A percentile compares a stretch with the other conserved stretches of the same genome.
These are phyloP conservation scores for Cucurbita moschata DNA, from an alignment of 306 rosid genomes.

Conservation along the genomic window DNA sequence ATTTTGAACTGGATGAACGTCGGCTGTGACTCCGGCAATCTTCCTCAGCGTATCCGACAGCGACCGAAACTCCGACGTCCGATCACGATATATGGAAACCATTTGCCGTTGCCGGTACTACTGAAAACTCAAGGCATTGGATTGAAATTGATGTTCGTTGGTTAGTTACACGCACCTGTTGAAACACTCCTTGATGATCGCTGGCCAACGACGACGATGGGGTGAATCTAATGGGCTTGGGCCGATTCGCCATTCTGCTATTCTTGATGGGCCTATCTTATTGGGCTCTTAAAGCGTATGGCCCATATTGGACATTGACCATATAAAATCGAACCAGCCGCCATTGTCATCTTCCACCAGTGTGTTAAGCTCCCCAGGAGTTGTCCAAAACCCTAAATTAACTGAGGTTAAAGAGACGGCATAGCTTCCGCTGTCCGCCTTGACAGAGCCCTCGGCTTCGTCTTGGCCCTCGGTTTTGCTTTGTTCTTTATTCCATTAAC, in stretches of 20 bases:
- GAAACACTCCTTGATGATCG: neutral
- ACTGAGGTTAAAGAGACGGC: conserved; percentile 66
- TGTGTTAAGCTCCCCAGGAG: conserved; percentile 7
- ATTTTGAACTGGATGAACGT: conserved; percentile 21
- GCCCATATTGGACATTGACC: neutral
- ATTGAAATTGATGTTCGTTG: neutral
- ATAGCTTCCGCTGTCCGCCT: conserved; percentile 48
- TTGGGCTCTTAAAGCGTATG: neutral
- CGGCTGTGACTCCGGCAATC: conserved; percentile 30
- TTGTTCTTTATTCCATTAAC: accelerated
- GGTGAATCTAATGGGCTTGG: neutral
- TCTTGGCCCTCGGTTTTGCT: conserved; percentile 73
- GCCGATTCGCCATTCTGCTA: neutral
- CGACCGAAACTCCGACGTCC: conserved; percentile 77
- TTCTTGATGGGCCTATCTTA: neutral
- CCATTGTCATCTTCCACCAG: neutral
- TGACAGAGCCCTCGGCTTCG: conserved; percentile 30
- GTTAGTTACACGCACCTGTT: neutral
- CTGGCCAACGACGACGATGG: neutral
- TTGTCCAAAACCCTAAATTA: conserved; percentile 9
- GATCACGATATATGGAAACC: conserved; percentile 67
- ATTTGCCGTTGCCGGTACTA: conserved; percentile 19
- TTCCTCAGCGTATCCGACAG: conserved; percentile 57
- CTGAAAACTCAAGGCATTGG: neutral
- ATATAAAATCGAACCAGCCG: neutral